phyloP scores from a whole-genome alignment of 805 yeast species.

The Pichia phayaonensis region DNA sequence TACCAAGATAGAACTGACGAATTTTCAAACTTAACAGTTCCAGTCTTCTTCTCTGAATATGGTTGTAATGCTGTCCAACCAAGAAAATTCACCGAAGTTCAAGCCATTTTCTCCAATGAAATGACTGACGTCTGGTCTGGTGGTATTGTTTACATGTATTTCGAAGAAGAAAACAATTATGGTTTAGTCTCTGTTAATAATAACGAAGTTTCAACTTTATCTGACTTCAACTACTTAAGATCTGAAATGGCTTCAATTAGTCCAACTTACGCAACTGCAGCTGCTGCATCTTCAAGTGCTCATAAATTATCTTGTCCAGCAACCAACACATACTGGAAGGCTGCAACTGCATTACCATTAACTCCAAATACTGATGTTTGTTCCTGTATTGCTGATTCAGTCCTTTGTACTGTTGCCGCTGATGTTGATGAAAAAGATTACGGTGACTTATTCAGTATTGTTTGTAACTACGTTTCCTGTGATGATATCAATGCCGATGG shows the following conservation, averaged over 20 bases:
- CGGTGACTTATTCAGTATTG: constrained; percentile 46
- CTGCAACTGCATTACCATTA: constrained; percentile 64
- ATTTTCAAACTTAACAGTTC: constrained; percentile 65
- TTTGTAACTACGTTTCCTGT: constrained; percentile 58
- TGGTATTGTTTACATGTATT: constrained; percentile 89
- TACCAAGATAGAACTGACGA: constrained; percentile 65
- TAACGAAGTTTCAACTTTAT: constrained; percentile 45
- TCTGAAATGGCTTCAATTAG: constrained; percentile 44
- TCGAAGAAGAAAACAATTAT: constrained; percentile 74
- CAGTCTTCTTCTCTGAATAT: constrained; percentile 80
- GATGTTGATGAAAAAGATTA: constrained; percentile 48
- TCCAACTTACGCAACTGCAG: constrained; percentile 39
- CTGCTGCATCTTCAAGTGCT: constrained; percentile 31
- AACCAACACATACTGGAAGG: constrained; percentile 53
- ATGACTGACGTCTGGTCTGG: constrained; percentile 94
- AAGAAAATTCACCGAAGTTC: constrained; percentile 70
- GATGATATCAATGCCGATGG: constrained; percentile 56
- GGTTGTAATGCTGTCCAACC: constrained; percentile 77
- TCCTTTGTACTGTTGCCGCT: constrained; percentile 51
- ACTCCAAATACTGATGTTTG: constrained; percentile 64
- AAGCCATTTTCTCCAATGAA: constrained; percentile 51
- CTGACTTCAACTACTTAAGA: constrained; percentile 51
- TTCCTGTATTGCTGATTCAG: constrained; percentile 47
- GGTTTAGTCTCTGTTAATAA: constrained; percentile 61
- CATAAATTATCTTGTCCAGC: constrained; percentile 41